A percentile compares a stretch with the other conserved stretches of the same genome.
phyloP scores from a whole-genome alignment of 169 alveolate species.

The Blepharisma undulans region DNA sequence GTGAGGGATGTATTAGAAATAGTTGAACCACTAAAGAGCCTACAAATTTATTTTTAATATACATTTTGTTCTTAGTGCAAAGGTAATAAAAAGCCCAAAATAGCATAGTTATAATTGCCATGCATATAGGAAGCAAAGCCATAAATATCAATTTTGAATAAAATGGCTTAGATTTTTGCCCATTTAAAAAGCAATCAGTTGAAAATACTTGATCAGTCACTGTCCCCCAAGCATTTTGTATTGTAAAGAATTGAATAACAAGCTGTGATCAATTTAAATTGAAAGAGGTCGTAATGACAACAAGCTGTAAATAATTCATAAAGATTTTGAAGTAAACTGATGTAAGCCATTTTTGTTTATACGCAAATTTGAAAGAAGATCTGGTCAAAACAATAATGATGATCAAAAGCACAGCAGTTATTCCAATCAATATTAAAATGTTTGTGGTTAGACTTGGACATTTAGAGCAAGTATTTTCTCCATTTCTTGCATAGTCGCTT shows the following conservation, averaged over 20 bases:
- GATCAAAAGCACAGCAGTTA: neutral
- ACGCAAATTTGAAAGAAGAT: neutral
- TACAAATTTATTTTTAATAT: neutral
- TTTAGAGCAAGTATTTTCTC: neutral
- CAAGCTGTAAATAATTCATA: conserved; percentile 22
- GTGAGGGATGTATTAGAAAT: conserved; percentile 13
- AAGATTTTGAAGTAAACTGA: conserved; percentile 25
- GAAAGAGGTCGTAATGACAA: neutral
- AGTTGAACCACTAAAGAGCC: neutral
- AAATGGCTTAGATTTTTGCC: neutral
- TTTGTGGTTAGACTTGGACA: neutral
- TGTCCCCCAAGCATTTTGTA: neutral
- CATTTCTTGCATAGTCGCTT: neutral
- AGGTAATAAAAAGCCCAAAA: conserved; percentile 36
- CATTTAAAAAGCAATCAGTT: conserved; percentile 26
- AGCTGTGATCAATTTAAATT: neutral
- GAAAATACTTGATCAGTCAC: neutral
- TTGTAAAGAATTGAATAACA: neutral
- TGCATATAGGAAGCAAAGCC: neutral
- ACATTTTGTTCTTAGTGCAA: neutral
- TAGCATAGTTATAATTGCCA: neutral
- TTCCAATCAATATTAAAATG: neutral
- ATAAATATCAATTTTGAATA: neutral
- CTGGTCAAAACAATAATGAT: neutral
- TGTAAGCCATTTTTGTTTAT: neutral